Conservation (phyloP, 169 alveolate genomes). For the Theileria equi region DNA sequence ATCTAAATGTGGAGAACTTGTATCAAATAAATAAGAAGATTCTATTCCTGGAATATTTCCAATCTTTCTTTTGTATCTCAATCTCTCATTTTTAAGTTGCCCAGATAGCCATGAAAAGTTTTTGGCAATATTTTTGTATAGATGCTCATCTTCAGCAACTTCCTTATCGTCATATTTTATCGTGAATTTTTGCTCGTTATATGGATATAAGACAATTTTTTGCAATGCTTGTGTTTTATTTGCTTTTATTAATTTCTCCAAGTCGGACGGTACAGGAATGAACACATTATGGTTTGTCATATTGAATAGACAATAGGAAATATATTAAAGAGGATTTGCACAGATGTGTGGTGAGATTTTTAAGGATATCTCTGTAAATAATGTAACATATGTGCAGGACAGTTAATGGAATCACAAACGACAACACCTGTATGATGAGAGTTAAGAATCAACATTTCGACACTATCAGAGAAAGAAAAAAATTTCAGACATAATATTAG, state of each 20-base stretch:
- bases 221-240: neutral
- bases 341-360: no score
- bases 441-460: no score
- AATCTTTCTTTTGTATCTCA: conserved; percentile 27
- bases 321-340: no score
- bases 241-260: neutral
- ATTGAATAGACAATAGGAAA: no score
- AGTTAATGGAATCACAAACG: no score
- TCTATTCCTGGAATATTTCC: conserved; percentile 35
- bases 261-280: conserved; percentile 11
- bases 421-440: no score
- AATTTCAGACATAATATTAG: no score
- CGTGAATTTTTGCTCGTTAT: neutral
- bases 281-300: conserved; percentile 6
- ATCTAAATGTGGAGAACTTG: neutral
- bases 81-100: conserved; percentile 6
- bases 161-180: neutral
- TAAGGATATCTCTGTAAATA: no score
- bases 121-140: conserved; percentile 22
- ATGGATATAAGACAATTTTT: neutral
- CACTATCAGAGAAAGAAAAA: no score
- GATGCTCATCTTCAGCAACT: conserved; percentile 19
- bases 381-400: no score
- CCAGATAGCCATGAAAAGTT: conserved; percentile 46
- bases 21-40: conserved; percentile 2